These are phyloP conservation scores for Meyerozyma athensensis DNA, from an alignment of 1,139 yeast species.

Conservation along the genomic window DNA sequence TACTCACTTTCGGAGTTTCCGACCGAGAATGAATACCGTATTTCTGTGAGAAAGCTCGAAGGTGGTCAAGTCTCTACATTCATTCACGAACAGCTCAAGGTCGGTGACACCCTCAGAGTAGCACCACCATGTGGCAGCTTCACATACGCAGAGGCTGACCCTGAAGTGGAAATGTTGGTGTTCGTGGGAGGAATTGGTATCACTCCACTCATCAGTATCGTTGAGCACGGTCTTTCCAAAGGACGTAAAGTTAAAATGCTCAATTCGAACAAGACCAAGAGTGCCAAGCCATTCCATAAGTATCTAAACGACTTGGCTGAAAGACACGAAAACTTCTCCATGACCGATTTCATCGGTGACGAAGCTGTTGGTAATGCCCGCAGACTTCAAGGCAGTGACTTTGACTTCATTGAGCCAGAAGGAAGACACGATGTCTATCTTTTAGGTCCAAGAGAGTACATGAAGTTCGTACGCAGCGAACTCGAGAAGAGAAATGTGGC, in stretches of 20 bases:
- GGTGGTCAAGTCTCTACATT: conserved; percentile 52
- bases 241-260: conserved; percentile 25
- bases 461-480: conserved; percentile 23
- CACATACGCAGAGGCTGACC: conserved; percentile 25
- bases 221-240: conserved; percentile 31
- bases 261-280: conserved; percentile 24
- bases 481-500: conserved; percentile 12
- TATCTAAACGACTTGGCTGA: conserved; percentile 17
- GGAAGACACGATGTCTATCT: conserved; percentile 25
- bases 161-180: conserved; percentile 28
- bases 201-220: conserved; percentile 56
- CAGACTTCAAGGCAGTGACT: conserved; percentile 7
- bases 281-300: conserved; percentile 24
- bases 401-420: conserved; percentile 12
- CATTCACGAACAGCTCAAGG: conserved; percentile 45
- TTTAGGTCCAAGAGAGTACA: conserved; percentile 33
- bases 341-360: conserved; percentile 20
- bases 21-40: conserved; percentile 36
- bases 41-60: conserved; percentile 48
- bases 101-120: conserved; percentile 47
- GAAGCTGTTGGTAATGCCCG: too few species aligned
- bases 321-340: conserved; percentile 15
- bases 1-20: conserved; percentile 44
- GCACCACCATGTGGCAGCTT: conserved; percentile 62
- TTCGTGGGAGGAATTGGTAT: conserved; percentile 66